Percentiles rank a stretch among this genome's conserved stretches.
phyloP scores from a whole-genome alignment of 257 asterid species.

The Przewalskia tangutica region DNA sequence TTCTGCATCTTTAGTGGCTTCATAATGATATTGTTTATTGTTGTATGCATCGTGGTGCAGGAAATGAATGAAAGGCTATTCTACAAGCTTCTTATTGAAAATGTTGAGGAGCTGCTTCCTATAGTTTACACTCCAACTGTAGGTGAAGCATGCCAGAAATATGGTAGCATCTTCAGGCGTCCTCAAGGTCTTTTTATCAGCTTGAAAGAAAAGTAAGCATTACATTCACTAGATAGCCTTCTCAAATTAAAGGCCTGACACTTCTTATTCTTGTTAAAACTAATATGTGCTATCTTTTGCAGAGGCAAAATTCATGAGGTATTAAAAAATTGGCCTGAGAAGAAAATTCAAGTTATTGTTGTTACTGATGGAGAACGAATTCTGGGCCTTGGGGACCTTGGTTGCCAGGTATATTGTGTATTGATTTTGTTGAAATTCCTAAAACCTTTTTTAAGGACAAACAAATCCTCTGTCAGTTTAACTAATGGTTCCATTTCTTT shows the following conservation, averaged over 20 bases:
- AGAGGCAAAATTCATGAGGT: conserved; percentile 97
- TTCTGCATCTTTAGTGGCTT: not conserved
- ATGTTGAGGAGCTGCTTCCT: conserved; percentile 97
- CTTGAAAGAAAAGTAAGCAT: conserved; percentile 75
- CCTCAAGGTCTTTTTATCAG: conserved; percentile 99
- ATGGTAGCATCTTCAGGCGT: conserved; percentile 90
- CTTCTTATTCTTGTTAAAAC: conserved; percentile 4
- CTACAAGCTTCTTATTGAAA: conserved; percentile 89
- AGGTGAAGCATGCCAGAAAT: conserved; percentile 98
- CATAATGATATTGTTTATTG: not conserved
- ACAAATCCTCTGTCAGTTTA: not conserved
- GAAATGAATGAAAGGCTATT: conserved; percentile 85
- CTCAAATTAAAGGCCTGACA: not conserved
- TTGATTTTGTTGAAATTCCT: not conserved
- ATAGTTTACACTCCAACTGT: conserved; percentile 99
- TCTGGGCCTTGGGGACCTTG: conserved; percentile 98
- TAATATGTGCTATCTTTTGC: conserved; percentile 18
- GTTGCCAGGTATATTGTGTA: conserved; percentile 65
- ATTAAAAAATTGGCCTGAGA: conserved; percentile 92
- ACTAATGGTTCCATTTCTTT: not conserved
- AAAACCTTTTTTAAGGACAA: not conserved
- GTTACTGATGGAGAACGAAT: conserved; percentile 98
- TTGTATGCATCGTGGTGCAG: conserved; percentile 24
- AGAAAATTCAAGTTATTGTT: conserved; percentile 90
- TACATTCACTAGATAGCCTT: not conserved